Evolutionary conservation across 306 rosid genomes (phyloP), one percentile per base, ranked within the genome.

Genomic region (Crotalaria pallida): DNA sequence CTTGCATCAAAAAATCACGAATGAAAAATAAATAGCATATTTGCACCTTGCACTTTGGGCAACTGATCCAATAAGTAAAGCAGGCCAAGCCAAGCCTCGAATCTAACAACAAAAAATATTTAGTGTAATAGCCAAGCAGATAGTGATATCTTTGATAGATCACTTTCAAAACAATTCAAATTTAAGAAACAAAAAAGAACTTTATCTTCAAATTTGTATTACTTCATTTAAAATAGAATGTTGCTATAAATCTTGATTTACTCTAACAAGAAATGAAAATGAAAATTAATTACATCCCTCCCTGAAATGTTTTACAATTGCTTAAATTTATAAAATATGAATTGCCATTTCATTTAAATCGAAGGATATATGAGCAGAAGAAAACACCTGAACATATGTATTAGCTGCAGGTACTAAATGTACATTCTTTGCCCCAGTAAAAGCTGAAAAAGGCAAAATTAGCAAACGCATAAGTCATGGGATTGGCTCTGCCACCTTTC

Each of bases 11-110:
- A 53, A 50, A 69, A 62, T 29, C 63, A 29, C 44, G 34, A 56
- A 23, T 69, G 19, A 69, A 68, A 64, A 78, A 79, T 34, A 41
- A 57, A 77, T 48, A 69, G 40, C 57, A 44, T 59, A 55, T 48
- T 60, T 69, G 23, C 58, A 87, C 89, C 92, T 87, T 70, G 92
- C 92, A 47, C 92, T 87, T 64, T 87, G 88, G 57, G 92, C 86
- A 64, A 87, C 86, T 86, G 84, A 83, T 44, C 92, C 92, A 52
- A 77, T 80, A 76, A 87, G 92, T 38, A 87, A 55, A 67, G 92
- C 89, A 69, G 92, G 89, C 92, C 89, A 87, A 0, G 92, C 89
- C 60, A 84, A 81, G 23, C 92, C 88, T 67, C 89, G 87, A 73
- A 87, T 84, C 89, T 87, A 74, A 74, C 21, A 77, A 51, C 27